Conservation (phyloP, 768 basidiomycete genomes). For the Amanita molliuscula region DNA sequence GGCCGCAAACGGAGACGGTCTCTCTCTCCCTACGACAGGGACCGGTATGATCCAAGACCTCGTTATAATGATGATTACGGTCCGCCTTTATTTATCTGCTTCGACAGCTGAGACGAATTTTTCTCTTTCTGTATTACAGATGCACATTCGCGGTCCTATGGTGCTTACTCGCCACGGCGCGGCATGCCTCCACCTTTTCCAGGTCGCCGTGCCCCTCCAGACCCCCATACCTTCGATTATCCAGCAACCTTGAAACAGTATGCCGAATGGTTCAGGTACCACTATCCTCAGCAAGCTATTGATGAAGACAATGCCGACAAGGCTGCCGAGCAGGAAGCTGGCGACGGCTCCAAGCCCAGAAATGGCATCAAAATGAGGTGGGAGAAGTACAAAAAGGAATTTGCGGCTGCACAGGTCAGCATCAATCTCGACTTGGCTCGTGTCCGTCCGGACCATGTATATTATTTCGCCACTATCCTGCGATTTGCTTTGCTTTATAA, state of each 20-base stretch:
- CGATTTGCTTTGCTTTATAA: constrained; percentile 12
- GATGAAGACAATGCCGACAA: constrained; percentile 83
- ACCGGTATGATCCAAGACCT: constrained; percentile 74
- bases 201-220: constrained; percentile 55
- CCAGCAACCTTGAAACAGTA: constrained; percentile 77
- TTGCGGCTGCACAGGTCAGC: constrained; percentile 79
- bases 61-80: constrained; percentile 78
- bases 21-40: constrained; percentile 72
- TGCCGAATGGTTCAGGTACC: constrained; percentile 81
- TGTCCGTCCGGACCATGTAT: constrained; percentile 17
- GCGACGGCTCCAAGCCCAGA: constrained; percentile 72
- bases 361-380: constrained; percentile 78
- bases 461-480: constrained; percentile 14
- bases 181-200: constrained; percentile 39
- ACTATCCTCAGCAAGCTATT: constrained; percentile 61
- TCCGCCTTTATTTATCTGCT: constrained; percentile 24
- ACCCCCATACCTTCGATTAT: constrained; percentile 76
- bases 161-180: constrained; percentile 50
- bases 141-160: constrained; percentile 52
- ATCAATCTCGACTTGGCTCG: constrained; percentile 12
- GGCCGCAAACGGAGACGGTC: constrained; percentile 77
- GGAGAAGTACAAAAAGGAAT: constrained; percentile 93
- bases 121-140: constrained; percentile 27
- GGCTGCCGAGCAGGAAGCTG: constrained; percentile 75
- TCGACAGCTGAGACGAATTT: constrained; percentile 7